Evolutionary conservation across 2,329 filamentous ascomycete species (phyloP), one percentile per base, ranked within the genome.

Genomic region (Penicillium sp.): DNA sequence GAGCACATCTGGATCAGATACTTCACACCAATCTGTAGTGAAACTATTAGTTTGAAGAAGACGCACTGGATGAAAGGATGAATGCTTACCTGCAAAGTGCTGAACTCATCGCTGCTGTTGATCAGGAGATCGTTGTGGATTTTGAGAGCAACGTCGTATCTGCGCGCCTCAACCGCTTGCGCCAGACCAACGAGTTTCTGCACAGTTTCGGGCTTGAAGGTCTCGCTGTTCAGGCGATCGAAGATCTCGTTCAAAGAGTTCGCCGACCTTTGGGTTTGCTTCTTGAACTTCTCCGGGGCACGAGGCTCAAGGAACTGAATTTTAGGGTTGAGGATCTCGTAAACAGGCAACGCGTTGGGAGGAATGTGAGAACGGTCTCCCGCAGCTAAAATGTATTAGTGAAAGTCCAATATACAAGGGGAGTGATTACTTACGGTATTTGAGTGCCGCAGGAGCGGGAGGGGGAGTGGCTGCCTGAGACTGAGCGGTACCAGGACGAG

Each of bases 171-270:
- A 52, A 95, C 74, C 25, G 88, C 85, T 59, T 84, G 77, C 8
- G 89, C 82, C 62, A 83, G 60, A 67, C 78, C 71, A 9, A 70
- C 70, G 71, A 82, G 77, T 53, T 76, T 77, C 40, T 73, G 70
- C 25, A 81, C 60, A 6, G 79, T 97, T 67, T 89, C 87, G 1
- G 89, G 84, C 77, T 89, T 89, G 52, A 97, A 97, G 80, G 68
- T 97, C 92, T 92, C 89, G 63, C 97, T 97, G 81, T 97, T 99
- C 45, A 99, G 81, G 73, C 97, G 92, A 70, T 99, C 93, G 72
- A 97, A 97, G n/a, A 99, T 80, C 48, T 97, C 87, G 67, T 89
- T 90, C 56, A 99, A 82, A 26, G 94, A 87, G 77, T 35, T 44
- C 12, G 49, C 41, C 14, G 49, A 49, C 18, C 96, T 96, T 72